phyloP scores from a whole-genome alignment of 306 rosid species.

The Vigna mungo region DNA sequence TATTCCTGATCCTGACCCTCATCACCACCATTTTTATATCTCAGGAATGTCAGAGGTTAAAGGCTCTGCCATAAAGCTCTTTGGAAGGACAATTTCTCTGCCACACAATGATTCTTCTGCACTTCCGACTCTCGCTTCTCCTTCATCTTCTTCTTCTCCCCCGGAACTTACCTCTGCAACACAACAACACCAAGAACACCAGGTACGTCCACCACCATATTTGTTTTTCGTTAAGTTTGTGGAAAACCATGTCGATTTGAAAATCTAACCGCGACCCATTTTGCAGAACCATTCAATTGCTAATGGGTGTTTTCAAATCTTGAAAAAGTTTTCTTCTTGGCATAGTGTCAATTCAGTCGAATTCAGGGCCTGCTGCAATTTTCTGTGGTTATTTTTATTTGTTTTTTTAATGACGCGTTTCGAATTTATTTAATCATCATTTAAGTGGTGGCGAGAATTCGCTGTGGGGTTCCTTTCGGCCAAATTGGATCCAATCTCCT shows the following conservation, averaged over 20 bases:
- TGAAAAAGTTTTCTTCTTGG: constrained; percentile 5
- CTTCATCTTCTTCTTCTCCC: constrained; percentile 46
- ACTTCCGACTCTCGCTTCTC: neutral
- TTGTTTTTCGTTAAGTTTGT: neutral
- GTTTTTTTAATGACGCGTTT: neutral
- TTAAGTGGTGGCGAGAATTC: constrained; percentile 40
- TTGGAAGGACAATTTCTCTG: constrained; percentile 78
- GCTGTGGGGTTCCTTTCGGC: constrained; percentile 30
- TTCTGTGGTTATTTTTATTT: neutral
- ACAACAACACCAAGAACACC: constrained; percentile 19
- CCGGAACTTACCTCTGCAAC: constrained; percentile 39
- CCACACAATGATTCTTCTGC: constrained; percentile 41
- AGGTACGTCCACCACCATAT: constrained; percentile 51
- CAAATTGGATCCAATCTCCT: constrained; percentile 35
- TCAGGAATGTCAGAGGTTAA: constrained; percentile 67
- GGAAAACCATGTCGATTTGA: constrained; percentile 12
- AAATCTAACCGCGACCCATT: constrained; percentile 49
- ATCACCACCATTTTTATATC: neutral
- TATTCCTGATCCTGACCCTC: constrained; percentile 29
- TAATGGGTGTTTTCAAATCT: constrained; percentile 44
- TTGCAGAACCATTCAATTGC: constrained; percentile 37
- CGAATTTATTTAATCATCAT: constrained; percentile 24
- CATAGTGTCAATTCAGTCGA: constrained; percentile 16
- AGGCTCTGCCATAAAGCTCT: constrained; percentile 71
- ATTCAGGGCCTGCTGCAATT: constrained; percentile 18